These are phyloP conservation scores for Arctium minus DNA, from an alignment of 129 eudicot genomes.

Conservation along the genomic window DNA sequence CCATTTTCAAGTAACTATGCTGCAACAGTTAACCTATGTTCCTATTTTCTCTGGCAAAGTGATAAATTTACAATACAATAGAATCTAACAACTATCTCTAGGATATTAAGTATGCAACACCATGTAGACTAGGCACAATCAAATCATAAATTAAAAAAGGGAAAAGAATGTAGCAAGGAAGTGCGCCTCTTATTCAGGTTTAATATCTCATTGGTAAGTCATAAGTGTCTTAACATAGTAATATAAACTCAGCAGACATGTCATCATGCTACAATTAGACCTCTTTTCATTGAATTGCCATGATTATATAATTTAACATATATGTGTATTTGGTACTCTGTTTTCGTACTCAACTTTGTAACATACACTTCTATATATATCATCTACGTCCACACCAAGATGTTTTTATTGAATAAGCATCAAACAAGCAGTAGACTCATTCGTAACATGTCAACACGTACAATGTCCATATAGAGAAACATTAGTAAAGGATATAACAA, in stretches of 20 bases:
- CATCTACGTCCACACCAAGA: neutral
- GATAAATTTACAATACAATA: no score
- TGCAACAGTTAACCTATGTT: neutral
- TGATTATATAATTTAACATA: neutral
- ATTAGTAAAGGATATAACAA: neutral
- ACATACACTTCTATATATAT: constrained; percentile 4
- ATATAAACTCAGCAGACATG: neutral
- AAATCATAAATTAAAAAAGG: no score
- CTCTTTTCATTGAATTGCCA: neutral
- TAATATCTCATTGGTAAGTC: no score
- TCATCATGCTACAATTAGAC: constrained; percentile 1
- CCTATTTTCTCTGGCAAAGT: neutral
- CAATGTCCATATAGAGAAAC: neutral
- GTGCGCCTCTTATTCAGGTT: no score
- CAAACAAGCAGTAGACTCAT: neutral
- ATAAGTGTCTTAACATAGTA: no score
- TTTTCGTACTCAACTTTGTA: neutral
- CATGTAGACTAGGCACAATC: no score
- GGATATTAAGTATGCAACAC: no score
- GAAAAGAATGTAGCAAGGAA: no score
- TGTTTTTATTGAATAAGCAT: neutral
- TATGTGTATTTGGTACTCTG: constrained; percentile 10
- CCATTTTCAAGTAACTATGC: neutral
- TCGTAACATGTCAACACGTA: neutral
- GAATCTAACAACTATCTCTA: no score